Evolutionary conservation across 2,329 filamentous ascomycete genomes (phyloP), one percentile per base, ranked within the genome.

Genomic region (Didymella glomerata): DNA sequence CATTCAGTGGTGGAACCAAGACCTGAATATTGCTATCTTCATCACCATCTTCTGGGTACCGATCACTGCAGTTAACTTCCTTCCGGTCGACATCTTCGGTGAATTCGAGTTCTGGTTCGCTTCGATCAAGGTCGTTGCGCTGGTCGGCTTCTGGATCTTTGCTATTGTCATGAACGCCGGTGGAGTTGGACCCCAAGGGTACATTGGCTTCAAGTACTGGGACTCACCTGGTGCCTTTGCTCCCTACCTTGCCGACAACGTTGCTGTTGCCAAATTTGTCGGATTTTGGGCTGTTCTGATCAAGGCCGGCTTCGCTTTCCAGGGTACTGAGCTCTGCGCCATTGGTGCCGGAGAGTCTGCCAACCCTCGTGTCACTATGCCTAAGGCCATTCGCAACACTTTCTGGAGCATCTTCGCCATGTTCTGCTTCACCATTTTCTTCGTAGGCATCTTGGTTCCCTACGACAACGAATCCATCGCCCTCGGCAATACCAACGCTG

Each of bases 91-190:
- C 49, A 86, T 87, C 65, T 93, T 91, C 65, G 91, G 90, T 38
- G 89, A 93, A 71, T 81, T 91, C 27, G 91, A 94, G 74, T 91
- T 93, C 77, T 92, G 88, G 85, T 87, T 93, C 67, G 88, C 89
- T 6, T 86, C 83, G 57, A 86, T 94, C 81, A 94, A 94, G 77
- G 89, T 93, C 55, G 68, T 92, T 48, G 91, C 90, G 27, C 86
- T 93, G 38, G 53, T 91, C 42, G 90, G 90, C 41, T 91, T 93
- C 79, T 84, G 91, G 80, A 88, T 93, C 71, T 91, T 93, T 67
- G 86, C 84, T 64, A 89, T 92, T 67, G 90, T 88, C 75, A 84
- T 93, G 77, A 88, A 91, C 70, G 89, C 88, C 3, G 90, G 90
- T 45, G 58, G 68, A 44, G 89, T 83, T 6, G 88, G 90, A 20